Percentiles rank a stretch among this genome's conserved stretches.
phyloP scores from a whole-genome alignment of 805 yeast genomes.

The Starmerella vitae region DNA sequence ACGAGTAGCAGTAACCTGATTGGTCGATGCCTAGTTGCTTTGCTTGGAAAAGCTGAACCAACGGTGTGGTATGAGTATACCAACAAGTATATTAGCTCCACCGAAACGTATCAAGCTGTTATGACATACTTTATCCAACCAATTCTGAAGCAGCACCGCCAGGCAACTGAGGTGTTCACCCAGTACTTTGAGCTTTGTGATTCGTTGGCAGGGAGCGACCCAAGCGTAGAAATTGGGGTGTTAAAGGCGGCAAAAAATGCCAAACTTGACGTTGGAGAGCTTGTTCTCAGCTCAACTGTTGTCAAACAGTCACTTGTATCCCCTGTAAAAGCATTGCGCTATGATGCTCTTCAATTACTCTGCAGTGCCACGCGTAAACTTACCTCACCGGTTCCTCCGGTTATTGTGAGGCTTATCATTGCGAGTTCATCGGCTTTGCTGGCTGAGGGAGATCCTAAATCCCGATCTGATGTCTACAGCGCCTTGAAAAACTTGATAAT shows the following conservation, averaged over 20 bases:
- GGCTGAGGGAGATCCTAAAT: slow-evolving; percentile 53
- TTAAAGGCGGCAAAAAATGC: slow-evolving; percentile 15
- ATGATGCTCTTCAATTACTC: slow-evolving; percentile 11
- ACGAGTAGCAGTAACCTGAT: slow-evolving; percentile 5
- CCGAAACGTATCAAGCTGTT: slow-evolving; percentile 4
- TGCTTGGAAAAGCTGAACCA: slow-evolving; percentile 6
- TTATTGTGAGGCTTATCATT: slow-evolving; percentile 34
- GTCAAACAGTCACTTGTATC: slow-evolving; percentile 3
- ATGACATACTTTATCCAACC: slow-evolving; percentile 16
- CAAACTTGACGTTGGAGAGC: slow-evolving; percentile 10
- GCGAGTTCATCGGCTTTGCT: slow-evolving; percentile 39
- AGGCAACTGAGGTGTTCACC: slow-evolving; percentile 1
- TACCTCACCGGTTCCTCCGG: slow-evolving; percentile 40
- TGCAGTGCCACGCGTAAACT: slow-evolving; percentile 45
- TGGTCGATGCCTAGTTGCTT: slow-evolving; percentile 12
- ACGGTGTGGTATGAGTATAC: slow-evolving; percentile 6
- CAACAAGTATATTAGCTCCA: not conserved
- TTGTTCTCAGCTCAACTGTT: slow-evolving; percentile 3
- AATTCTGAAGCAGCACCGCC: slow-evolving; percentile 8
- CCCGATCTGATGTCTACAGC: slow-evolving; percentile 52
- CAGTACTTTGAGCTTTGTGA: slow-evolving; percentile 6
- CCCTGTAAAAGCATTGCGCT: not conserved
- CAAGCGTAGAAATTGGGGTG: slow-evolving; percentile 10
- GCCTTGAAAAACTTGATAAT: slow-evolving; percentile 46
- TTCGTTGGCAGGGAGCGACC: not conserved